Evolutionary conservation across 805 yeast genomes (phyloP).

Genomic region (Ogataea dorogensis): DNA sequence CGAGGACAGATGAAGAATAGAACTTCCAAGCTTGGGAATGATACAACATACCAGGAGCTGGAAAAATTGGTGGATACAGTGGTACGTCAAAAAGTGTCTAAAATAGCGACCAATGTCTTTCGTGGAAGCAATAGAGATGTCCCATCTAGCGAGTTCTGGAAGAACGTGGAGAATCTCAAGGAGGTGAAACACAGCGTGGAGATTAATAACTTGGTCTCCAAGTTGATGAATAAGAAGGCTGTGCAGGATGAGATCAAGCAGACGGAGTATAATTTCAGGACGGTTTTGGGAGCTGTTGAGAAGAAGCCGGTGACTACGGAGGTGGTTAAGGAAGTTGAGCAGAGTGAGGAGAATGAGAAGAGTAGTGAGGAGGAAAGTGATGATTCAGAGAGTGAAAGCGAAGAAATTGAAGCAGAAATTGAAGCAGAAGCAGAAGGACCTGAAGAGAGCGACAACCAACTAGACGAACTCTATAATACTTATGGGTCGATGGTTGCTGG

Average conservation of each 20-base stretch:
- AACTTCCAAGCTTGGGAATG: slow-evolving; percentile 9
- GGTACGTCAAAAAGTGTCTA: slow-evolving; percentile 24
- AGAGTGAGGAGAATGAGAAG: slow-evolving; percentile 13
- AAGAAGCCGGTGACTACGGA: slow-evolving; percentile 23
- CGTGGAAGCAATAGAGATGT: slow-evolving; percentile 16
- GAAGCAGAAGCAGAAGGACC: slow-evolving; percentile 14
- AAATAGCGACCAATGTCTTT: slow-evolving; percentile 23
- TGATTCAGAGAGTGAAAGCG: slow-evolving; percentile 4
- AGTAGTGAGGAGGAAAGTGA: slow-evolving; percentile 24
- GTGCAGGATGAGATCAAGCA: slow-evolving; percentile 34
- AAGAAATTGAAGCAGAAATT: slow-evolving; percentile 3
- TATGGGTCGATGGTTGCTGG: slow-evolving; percentile 39
- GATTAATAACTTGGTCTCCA: slow-evolving; percentile 47
- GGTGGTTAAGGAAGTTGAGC: slow-evolving; percentile 16
- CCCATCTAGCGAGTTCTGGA: slow-evolving; percentile 34
- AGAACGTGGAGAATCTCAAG: slow-evolving; percentile 32
- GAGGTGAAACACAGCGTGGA: slow-evolving; percentile 41
- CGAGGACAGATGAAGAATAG: slow-evolving; percentile 25
- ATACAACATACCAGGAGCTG: slow-evolving; percentile 10
- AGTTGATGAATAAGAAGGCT: slow-evolving; percentile 43
- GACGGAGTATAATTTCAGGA: slow-evolving; percentile 26
- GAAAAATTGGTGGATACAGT: slow-evolving; percentile 19
- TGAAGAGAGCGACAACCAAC: slow-evolving; percentile 11
- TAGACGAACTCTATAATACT: slow-evolving; percentile 23
- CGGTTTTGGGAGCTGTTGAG: slow-evolving; percentile 30